phyloP scores from a whole-genome alignment of 2,329 filamentous ascomycete species.

The Epichloe gansuensis region DNA sequence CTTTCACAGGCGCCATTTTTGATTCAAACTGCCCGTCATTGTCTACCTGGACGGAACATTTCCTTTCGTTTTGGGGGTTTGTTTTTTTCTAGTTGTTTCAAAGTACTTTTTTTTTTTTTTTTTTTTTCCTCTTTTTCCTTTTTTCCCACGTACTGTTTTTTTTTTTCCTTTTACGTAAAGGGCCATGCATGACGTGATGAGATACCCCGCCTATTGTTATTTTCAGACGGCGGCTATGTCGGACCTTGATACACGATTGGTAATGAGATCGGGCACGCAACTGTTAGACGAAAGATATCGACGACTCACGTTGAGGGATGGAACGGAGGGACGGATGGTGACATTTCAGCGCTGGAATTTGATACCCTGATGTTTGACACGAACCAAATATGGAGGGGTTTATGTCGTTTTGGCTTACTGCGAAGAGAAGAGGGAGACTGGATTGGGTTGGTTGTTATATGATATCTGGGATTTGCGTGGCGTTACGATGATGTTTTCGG shows the following conservation, averaged over 20 bases:
- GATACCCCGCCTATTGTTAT: slow-evolving; percentile 12
- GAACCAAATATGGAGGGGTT: slow-evolving; percentile 3
- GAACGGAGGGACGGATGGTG: not conserved
- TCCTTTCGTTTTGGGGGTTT: too few species aligned
- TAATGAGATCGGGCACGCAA: slow-evolving; percentile 1
- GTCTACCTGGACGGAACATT: too few species aligned
- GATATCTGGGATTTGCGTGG: not conserved
- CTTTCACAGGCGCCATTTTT: too few species aligned
- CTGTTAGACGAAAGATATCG: slow-evolving; percentile 8
- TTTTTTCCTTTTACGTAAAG: not conserved
- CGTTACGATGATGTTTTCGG: not conserved
- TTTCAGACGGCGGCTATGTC: slow-evolving; percentile 9
- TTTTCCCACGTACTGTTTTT: not conserved
- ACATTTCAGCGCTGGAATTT: slow-evolving; percentile 3
- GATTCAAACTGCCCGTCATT: too few species aligned
- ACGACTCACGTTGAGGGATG: slow-evolving; percentile 8
- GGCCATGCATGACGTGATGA: slow-evolving; percentile 12
- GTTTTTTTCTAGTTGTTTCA: too few species aligned
- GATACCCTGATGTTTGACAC: slow-evolving; percentile 8
- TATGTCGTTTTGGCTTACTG: not conserved
- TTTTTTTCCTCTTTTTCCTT: not conserved
- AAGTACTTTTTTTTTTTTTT: too few species aligned
- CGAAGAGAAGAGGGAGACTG: not conserved
- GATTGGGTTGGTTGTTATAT: not conserved
- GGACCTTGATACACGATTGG: slow-evolving; percentile 3